Evolutionary conservation across 2,329 filamentous ascomycete species (phyloP), one percentile per base, ranked within the genome.

Genomic region (Epichloe hybrida): DNA sequence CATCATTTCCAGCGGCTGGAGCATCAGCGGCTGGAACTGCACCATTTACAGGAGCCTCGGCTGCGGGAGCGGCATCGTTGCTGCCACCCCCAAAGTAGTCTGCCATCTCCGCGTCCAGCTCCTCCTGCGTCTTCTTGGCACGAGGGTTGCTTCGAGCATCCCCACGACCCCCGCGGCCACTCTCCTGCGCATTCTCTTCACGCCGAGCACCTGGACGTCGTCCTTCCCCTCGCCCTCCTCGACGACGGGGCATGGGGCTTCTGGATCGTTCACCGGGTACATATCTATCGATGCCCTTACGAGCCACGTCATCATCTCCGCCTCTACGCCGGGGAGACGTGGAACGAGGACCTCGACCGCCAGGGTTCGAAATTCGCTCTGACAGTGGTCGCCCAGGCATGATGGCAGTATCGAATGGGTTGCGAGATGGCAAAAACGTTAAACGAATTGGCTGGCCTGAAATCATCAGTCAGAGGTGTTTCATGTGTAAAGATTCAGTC

Each of bases 91-190:
- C 82, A 73, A 88, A 96, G 67, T 96, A 96, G 63, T 95, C 88
- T 34, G 84, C 88, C 90, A 96, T 96, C 69, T 96, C 90, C n/a
- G 87, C 88, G 65, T 96, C 90, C 40, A 96, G 74, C 64, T 96
- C 88, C 60, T 95, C 87, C 58, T 89, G 85, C 0, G 90, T 95
- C 77, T 95, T 95, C 68, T 81, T 84, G 2, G 81, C 75, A 46
- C 87, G 77, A 39, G 77, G 76, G 49, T 72, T 69, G 21, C 66
- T 66, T 23, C 69, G 64, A 40, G 39, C 12, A 12, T 66, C 67
- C 21, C 65, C 66, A 27, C 69, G 64, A 13, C 65, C 67, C 21
- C 65, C 66, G 23, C 69, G 64, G 12, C 65, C 69, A 56, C 67
- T 55, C 31, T 66, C 59, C 34, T 63, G 59, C 9, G 59, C 62